Evolutionary conservation across 352 stramenopile genomes (phyloP).

Genomic region (Pythium oligandrum): DNA sequence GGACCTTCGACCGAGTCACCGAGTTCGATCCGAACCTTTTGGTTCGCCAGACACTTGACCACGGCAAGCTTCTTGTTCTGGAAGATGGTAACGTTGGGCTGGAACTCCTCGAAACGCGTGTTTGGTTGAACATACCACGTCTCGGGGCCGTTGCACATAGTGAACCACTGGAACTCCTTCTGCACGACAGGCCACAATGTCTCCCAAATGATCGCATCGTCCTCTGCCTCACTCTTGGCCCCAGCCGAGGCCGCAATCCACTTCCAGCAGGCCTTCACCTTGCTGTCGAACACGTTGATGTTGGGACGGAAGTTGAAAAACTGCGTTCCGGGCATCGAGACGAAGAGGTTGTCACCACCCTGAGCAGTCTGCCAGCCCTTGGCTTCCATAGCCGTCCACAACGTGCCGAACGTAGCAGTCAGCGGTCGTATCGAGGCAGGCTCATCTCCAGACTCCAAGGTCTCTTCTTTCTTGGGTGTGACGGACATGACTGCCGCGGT

Average conservation of each 20-base stretch:
- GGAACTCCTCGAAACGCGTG: constrained; percentile 63
- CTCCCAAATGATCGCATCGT: constrained; percentile 43
- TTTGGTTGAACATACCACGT: constrained; percentile 74
- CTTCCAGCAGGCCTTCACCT: constrained; percentile 77
- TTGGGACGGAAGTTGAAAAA: constrained; percentile 84
- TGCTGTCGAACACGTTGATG: constrained; percentile 79
- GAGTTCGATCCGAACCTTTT: constrained; percentile 49
- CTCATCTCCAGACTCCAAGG: constrained; percentile 11
- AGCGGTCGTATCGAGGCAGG: constrained; percentile 36
- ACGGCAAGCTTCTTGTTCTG: constrained; percentile 71
- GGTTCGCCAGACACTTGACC: constrained; percentile 49
- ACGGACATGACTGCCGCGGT: not conserved
- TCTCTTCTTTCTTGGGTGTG: not conserved
- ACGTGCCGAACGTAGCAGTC: constrained; percentile 28
- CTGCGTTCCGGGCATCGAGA: constrained; percentile 67
- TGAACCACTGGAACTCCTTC: constrained; percentile 66
- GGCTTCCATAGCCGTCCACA: constrained; percentile 45
- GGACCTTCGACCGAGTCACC: constrained; percentile 63
- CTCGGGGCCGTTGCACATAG: constrained; percentile 60
- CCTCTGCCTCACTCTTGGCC: constrained; percentile 19
- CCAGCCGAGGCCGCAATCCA: constrained; percentile 41
- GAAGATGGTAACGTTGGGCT: constrained; percentile 79
- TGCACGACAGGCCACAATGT: constrained; percentile 58
- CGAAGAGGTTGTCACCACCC: constrained; percentile 55
- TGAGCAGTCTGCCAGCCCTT: constrained; percentile 63